Evolutionary conservation across 768 basidiomycete genomes (phyloP).

Genomic region (Naematelia encephala): DNA sequence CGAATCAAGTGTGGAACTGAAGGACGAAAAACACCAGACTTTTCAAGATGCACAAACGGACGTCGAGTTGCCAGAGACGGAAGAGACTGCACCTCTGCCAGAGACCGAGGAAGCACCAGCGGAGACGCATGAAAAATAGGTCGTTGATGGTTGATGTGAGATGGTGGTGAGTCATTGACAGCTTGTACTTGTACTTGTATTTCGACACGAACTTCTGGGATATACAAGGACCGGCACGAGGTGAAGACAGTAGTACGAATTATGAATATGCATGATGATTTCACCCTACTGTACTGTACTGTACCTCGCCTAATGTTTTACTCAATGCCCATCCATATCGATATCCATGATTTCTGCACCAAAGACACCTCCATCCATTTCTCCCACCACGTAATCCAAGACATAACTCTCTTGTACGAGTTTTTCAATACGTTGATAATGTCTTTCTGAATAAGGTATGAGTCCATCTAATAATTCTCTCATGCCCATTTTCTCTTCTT

Average conservation of each 20-base stretch:
- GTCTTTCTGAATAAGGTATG: conserved; percentile 91
- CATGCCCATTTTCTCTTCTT: conserved; percentile 1
- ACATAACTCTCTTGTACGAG: conserved; percentile 93
- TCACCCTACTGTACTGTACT: too few relatives aligned
- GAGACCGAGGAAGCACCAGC: neutral
- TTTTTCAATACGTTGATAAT: conserved; percentile 77
- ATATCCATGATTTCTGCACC: conserved; percentile 39
- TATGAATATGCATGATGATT: neutral
- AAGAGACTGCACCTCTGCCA: neutral
- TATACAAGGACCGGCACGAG: too few relatives aligned
- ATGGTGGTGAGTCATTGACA: too few relatives aligned
- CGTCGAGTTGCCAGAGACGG: neutral
- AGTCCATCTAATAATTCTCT: conserved; percentile 70
- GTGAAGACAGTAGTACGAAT: too few relatives aligned
- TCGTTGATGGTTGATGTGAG: too few relatives aligned
- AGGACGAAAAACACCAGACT: too few relatives aligned
- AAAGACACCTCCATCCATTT: conserved; percentile 50
- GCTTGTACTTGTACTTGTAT: too few relatives aligned
- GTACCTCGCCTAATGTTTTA: too few relatives aligned
- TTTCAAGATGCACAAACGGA: neutral
- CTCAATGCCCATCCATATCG: conserved; percentile 4
- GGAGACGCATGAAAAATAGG: too few relatives aligned
- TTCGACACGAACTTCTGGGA: too few relatives aligned
- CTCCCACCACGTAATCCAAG: conserved; percentile 65
- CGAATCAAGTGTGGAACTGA: neutral